These are phyloP conservation scores for Cutaneotrichosporon sp. DNA, from an alignment of 1,284 basidiomycete genomes.

Conservation along the genomic window DNA sequence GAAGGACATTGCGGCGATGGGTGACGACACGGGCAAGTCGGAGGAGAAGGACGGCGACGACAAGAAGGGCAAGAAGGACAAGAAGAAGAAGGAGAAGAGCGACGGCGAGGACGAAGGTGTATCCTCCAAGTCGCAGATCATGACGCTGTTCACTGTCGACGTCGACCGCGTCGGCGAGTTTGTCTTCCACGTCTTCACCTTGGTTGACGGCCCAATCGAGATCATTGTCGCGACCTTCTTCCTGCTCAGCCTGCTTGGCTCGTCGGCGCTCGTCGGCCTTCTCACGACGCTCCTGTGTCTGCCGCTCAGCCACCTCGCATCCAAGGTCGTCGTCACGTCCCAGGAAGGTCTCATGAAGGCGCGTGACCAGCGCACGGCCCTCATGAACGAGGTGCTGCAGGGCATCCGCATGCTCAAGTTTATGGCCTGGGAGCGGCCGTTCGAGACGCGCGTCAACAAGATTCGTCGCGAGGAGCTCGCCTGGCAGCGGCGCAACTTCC, in stretches of 20 bases:
- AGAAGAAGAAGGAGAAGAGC: conserved; percentile 34
- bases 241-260: conserved; percentile 76
- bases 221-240: conserved; percentile 74
- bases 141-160: conserved; percentile 71
- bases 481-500: conserved; percentile 81
- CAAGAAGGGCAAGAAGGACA: conserved; percentile 41
- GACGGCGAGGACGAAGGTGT: conserved; percentile 70
- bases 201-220: conserved; percentile 80
- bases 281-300: conserved; percentile 78
- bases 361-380: conserved; percentile 80
- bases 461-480: conserved; percentile 77
- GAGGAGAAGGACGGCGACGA: conserved; percentile 41
- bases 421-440: conserved; percentile 93
- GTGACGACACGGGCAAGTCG: conserved; percentile 31
- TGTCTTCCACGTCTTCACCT: conserved; percentile 62
- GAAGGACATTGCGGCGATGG: conserved; percentile 69
- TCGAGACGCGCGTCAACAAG: conserved; percentile 72
- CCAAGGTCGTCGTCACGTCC: conserved; percentile 75
- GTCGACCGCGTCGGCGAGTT: conserved; percentile 87
- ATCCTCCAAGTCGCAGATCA: conserved; percentile 85
- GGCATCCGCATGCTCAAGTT: conserved; percentile 95
- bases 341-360: conserved; percentile 92
- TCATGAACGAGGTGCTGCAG: conserved; percentile 93
- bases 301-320: conserved; percentile 83
- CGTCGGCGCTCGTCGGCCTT: conserved; percentile 69